A percentile compares a stretch with the other conserved stretches of the same genome.
Conservation (phyloP, 1,284 basidiomycete species). For the Xanthoconium separans region DNA sequence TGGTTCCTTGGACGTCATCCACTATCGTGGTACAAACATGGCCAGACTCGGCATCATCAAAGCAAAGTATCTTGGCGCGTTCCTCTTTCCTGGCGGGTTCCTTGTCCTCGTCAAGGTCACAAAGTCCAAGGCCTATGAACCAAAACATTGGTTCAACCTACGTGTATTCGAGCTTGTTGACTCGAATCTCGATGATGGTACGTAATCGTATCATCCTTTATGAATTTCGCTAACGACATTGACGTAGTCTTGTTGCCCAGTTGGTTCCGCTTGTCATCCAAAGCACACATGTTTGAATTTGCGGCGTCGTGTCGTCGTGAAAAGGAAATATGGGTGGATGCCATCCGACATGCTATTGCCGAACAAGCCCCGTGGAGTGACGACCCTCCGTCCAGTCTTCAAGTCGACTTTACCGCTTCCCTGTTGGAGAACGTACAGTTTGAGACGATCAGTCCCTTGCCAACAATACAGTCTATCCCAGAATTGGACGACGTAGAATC, state of each 20-base stretch:
- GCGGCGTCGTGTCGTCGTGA: conserved; percentile 80
- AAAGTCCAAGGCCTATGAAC: conserved; percentile 80
- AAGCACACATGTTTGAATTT: conserved; percentile 76
- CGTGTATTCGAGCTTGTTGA: conserved; percentile 72
- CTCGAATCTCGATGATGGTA: conserved; percentile 66
- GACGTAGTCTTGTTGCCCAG: conserved; percentile 69
- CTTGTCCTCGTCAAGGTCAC: conserved; percentile 83
- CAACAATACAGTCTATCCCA: conserved; percentile 63
- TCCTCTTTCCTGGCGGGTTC: conserved; percentile 84
- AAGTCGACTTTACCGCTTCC: conserved; percentile 38
- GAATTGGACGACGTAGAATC: conserved; percentile 44
- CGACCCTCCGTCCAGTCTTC: conserved; percentile 62
- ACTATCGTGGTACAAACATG: conserved; percentile 49
- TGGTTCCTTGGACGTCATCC: conserved; percentile 82
- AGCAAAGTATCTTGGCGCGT: conserved; percentile 86
- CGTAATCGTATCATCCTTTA: conserved; percentile 23
- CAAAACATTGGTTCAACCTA: conserved; percentile 83
- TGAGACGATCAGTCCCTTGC: conserved; percentile 43
- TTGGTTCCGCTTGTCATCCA: conserved; percentile 72
- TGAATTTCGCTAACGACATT: conserved; percentile 3
- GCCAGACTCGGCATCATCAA: conserved; percentile 51
- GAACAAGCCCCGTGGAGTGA: conserved; percentile 47
- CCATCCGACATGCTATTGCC: conserved; percentile 52
- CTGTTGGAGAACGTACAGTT: conserved; percentile 37
- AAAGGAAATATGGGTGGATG: conserved; percentile 80